A percentile compares a stretch with the other conserved stretches of the same genome.
These are phyloP conservation scores for Alternaria viburni DNA, from an alignment of 2,329 filamentous ascomycete species.

Conservation along the genomic window DNA sequence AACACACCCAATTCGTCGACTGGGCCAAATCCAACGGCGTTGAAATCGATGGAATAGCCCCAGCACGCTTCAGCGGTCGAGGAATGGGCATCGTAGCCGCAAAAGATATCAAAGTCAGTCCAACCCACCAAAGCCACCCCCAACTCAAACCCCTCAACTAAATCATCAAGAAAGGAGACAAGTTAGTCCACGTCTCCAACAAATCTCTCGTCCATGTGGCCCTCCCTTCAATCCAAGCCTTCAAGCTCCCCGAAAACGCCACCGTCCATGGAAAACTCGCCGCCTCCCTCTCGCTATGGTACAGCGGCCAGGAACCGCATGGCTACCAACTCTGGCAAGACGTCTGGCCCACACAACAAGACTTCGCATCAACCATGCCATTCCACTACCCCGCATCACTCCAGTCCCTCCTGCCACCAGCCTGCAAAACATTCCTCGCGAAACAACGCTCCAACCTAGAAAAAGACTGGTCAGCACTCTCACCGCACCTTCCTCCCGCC, in stretches of 20 bases:
- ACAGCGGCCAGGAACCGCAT: constrained; percentile 49
- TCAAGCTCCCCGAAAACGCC: constrained; percentile 59
- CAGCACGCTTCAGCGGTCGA: constrained; percentile 71
- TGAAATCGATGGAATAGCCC: constrained; percentile 69
- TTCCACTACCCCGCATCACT: constrained; percentile 59
- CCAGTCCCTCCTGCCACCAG: constrained; percentile 48
- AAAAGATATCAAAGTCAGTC: constrained; percentile 66
- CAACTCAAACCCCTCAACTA: constrained; percentile 13
- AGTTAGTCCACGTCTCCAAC: constrained; percentile 70
- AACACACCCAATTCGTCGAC: constrained; percentile 63
- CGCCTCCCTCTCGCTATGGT: constrained; percentile 64
- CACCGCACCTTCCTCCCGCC: constrained; percentile 52
- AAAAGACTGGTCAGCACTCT: constrained; percentile 57
- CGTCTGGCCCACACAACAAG: constrained; percentile 68
- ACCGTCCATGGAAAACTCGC: constrained; percentile 76
- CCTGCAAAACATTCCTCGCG: constrained; percentile 53
- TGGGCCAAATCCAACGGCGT: constrained; percentile 74
- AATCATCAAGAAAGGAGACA: constrained; percentile 61
- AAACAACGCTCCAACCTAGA: constrained; percentile 63
- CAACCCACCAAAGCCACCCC: not conserved
- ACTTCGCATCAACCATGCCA: constrained; percentile 66
- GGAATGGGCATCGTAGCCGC: constrained; percentile 81
- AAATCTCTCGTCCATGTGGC: constrained; percentile 68
- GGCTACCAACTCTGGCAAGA: constrained; percentile 65
- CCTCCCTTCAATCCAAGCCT: constrained; percentile 57